Percentiles rank a stretch among this genome's conserved stretches.
Conservation (phyloP, 2,329 filamentous ascomycete species). For the Fusarium austroafricanum region DNA sequence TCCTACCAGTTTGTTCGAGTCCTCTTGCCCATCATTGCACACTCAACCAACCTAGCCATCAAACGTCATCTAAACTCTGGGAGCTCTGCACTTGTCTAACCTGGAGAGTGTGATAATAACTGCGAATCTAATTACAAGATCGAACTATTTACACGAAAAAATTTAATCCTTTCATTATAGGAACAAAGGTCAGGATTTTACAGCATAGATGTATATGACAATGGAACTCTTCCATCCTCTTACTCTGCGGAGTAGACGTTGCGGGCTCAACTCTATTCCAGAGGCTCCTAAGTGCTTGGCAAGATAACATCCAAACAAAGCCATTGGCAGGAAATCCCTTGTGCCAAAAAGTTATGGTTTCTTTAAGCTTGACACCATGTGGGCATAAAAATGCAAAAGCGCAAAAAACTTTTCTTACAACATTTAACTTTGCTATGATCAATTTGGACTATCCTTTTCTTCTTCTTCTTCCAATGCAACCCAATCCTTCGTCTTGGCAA, state of each 20-base stretch:
- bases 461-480: neutral
- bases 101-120: neutral
- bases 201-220: too few relatives aligned
- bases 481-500: neutral
- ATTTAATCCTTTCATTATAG: neutral
- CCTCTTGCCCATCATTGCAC: too few relatives aligned
- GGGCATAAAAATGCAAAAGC: neutral
- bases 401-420: neutral
- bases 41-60: too few relatives aligned
- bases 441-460: neutral
- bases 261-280: conserved; percentile 29
- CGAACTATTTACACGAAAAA: too few relatives aligned
- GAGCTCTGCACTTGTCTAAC: neutral
- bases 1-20: too few relatives aligned
- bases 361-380: conserved; percentile 10
- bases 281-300: conserved; percentile 25
- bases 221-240: neutral
- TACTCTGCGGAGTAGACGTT: conserved; percentile 4
- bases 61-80: too few relatives aligned
- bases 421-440: neutral
- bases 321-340: conserved; percentile 34
- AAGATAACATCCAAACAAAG: conserved; percentile 19
- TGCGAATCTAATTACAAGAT: too few relatives aligned
- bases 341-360: conserved; percentile 1
- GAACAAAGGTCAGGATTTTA: too few relatives aligned